Evolutionary conservation across 495 filamentous ascomycete species (phyloP), one percentile per base, ranked within the genome.

Genomic region (Clavariopsis aquatica): DNA sequence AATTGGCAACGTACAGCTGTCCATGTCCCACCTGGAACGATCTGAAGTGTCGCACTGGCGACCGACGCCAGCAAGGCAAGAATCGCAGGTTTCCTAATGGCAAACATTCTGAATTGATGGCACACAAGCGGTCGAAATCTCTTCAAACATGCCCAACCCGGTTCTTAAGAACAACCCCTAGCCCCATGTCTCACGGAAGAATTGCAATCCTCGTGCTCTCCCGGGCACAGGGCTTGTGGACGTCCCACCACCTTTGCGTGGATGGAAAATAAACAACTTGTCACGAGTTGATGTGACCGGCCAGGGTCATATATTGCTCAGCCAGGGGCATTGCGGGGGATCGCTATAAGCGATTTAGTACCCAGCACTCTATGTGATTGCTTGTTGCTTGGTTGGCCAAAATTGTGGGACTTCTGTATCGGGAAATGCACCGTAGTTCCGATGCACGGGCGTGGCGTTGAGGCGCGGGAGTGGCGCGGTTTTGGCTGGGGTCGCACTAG

Each of bases 21-120:
- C 68, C 68, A 70, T 54, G 68, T 70, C 24, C 46, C 68, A n/a
- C 68, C 68, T 10, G 68, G 64, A 8, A 70, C 52, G 27, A 70
- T 64, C 38, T 70, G 68, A n/a, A 68, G 60, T 15, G 65, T 64
- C 5, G 63, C 56, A 55, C 22, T 28, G 4, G 26, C 63, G 1
- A 46, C 41, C 8, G 31, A 23, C 3, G 63, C 31, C 31, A 66
- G 36, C 24, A 66, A 23, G 1, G 22, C 57, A 2, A 60, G 9
- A 7, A 43, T 2, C 13, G 38, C 38, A 17, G n/a, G n/a, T 3
- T 43, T 17, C n/a, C 38, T 17, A 3, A 43, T 3, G 15, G 13
- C 12, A 7, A 6, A 17, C 38, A 43, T 43, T 9, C 3, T n/a
- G 6, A 43, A 17, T 15, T 9, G 3, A 43, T 7, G 38, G 12